phyloP scores from a whole-genome alignment of 23 red algal genomes.

The Cyanidium caldarium region DNA sequence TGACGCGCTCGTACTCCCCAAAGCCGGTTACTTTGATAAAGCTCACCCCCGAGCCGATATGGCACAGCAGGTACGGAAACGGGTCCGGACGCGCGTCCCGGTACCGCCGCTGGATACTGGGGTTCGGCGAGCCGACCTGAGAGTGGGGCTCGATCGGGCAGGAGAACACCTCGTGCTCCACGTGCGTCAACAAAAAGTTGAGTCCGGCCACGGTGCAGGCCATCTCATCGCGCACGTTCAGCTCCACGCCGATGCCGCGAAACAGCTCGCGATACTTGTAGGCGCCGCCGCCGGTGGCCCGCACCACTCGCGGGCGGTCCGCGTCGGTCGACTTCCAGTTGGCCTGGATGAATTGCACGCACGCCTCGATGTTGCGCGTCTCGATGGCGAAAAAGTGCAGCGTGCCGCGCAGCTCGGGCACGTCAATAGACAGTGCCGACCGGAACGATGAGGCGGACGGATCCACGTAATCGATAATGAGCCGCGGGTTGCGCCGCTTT shows the following conservation, averaged over 20 bases:
- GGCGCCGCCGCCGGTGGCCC: slow-evolving; percentile 79
- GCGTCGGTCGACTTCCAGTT: slow-evolving; percentile 29
- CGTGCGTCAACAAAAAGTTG: slow-evolving; percentile 65
- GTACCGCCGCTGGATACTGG: not conserved
- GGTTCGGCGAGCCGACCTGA: slow-evolving; percentile 1
- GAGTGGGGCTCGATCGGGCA: not conserved
- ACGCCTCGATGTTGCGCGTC: slow-evolving; percentile 66
- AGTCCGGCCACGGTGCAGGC: slow-evolving; percentile 68
- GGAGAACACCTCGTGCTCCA: slow-evolving; percentile 62
- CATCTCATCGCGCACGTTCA: slow-evolving; percentile 71
- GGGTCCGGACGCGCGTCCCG: slow-evolving; percentile 33
- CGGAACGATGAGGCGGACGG: slow-evolving; percentile 12
- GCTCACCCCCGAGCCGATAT: slow-evolving; percentile 83
- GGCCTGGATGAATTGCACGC: slow-evolving; percentile 48
- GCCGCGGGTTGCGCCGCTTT: not conserved
- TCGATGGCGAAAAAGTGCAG: slow-evolving; percentile 92
- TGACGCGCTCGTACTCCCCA: slow-evolving; percentile 54
- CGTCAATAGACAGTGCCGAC: slow-evolving; percentile 42
- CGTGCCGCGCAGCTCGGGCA: slow-evolving; percentile 47
- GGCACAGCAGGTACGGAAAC: slow-evolving; percentile 84
- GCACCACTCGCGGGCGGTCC: slow-evolving; percentile 12
- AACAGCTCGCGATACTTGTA: slow-evolving; percentile 80
- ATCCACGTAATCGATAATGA: slow-evolving; percentile 54
- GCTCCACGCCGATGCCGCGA: slow-evolving; percentile 44
- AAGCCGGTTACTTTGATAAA: slow-evolving; percentile 73